Conservation (phyloP, 2,329 filamentous ascomycete species). For the Aspergillus sp. region DNA sequence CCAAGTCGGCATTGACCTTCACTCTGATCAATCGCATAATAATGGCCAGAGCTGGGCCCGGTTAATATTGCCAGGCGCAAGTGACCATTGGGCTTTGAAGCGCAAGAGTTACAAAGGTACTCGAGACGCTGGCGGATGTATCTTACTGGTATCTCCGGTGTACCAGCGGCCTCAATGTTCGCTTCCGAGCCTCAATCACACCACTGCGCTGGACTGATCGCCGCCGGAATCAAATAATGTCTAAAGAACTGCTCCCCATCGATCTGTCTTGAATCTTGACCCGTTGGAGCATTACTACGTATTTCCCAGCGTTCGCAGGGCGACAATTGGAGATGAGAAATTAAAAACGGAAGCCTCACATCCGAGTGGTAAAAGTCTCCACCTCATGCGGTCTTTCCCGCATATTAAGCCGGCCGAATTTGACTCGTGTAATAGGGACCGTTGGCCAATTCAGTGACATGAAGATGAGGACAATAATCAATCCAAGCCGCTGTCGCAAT, state of each 20-base stretch:
- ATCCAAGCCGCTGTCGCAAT: not conserved
- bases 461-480: not conserved
- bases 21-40: not conserved
- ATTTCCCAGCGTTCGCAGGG: not conserved
- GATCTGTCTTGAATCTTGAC: not conserved
- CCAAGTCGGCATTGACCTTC: not conserved
- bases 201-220: not conserved
- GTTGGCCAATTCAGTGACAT: not conserved
- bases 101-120: slow-evolving; percentile 2
- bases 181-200: not conserved
- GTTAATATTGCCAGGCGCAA: not conserved
- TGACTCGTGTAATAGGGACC: not conserved
- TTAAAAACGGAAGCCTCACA: slow-evolving; percentile 3
- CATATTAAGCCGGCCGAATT: not conserved
- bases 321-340: slow-evolving; percentile 1
- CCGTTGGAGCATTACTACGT: not conserved
- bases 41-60: not conserved
- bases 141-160: slow-evolving; percentile 9
- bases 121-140: slow-evolving; percentile 1
- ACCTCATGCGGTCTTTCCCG: slow-evolving; percentile 5
- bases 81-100: not conserved
- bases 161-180: not conserved
- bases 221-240: too few species aligned
- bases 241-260: not conserved
- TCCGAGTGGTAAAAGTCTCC: slow-evolving; percentile 4